These are phyloP conservation scores for Solanum chacoense DNA, from an alignment of 305 asterid species.

Conservation along the genomic window DNA sequence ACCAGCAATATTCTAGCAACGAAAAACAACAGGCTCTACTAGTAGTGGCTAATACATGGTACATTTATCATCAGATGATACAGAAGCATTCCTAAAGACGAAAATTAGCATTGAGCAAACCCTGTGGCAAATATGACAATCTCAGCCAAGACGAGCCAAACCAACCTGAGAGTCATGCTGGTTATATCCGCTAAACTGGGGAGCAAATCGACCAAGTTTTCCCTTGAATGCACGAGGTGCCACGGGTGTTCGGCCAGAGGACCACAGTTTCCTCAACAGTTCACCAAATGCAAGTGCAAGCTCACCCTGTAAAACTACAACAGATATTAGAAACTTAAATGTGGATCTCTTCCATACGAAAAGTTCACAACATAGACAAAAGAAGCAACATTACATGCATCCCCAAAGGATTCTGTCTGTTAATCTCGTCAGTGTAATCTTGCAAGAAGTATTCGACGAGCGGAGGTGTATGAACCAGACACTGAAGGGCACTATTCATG, in stretches of 20 bases:
- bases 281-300: conserved; percentile 96
- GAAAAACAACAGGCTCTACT: background rate
- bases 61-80: background rate
- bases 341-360: background rate
- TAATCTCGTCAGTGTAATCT: conserved; percentile 75
- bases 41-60: background rate
- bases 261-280: conserved; percentile 87
- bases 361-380: conserved; percentile 10
- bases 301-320: conserved; percentile 69
- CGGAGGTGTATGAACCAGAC: conserved; percentile 91
- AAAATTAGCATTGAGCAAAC: background rate
- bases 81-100: background rate
- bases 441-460: conserved; percentile 75
- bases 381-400: conserved; percentile 59
- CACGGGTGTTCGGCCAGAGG: conserved; percentile 72
- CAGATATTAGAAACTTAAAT: conserved; percentile 13
- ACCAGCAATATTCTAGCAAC: background rate
- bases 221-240: conserved; percentile 97
- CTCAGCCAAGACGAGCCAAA: background rate
- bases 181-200: conserved; percentile 95
- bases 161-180: conserved; percentile 97
- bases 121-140: background rate
- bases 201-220: conserved; percentile 95
- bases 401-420: conserved; percentile 74
- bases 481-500: conserved; percentile 91